These are phyloP conservation scores for Saturnispora saitoi DNA, from an alignment of 805 yeast species.

Conservation along the genomic window DNA sequence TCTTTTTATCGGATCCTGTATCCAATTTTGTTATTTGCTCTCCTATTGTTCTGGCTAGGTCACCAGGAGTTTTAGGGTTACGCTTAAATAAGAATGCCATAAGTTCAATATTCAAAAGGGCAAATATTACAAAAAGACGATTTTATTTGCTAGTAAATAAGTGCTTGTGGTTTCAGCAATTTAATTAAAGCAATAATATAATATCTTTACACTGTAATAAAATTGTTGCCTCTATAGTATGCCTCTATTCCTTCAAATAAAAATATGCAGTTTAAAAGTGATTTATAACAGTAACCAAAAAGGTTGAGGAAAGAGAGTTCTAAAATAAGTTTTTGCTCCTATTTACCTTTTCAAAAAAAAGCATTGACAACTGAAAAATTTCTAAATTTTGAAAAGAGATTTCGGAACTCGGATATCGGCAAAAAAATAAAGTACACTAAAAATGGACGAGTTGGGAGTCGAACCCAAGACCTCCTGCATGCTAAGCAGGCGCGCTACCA, in stretches of 20 bases:
- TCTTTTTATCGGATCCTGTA: constrained; percentile 30
- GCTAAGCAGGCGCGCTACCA: constrained; percentile 80
- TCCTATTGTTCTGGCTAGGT: constrained; percentile 63
- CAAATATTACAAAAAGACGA: background rate
- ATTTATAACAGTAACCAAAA: too few relatives aligned
- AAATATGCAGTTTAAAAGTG: too few relatives aligned
- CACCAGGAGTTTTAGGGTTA: constrained; percentile 84
- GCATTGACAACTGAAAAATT: too few relatives aligned
- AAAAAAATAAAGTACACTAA: background rate
- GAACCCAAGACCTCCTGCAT: constrained; percentile 61
- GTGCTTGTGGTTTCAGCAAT: too few relatives aligned
- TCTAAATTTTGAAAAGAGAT: too few relatives aligned
- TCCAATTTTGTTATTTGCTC: constrained; percentile 67
- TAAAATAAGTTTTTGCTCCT: too few relatives aligned
- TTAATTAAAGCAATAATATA: too few relatives aligned
- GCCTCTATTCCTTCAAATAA: too few relatives aligned
- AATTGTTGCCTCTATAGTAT: too few relatives aligned
- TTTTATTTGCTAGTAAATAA: background rate
- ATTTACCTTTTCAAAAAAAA: too few relatives aligned
- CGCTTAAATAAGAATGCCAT: constrained; percentile 92
- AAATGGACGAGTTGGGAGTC: constrained; percentile 35
- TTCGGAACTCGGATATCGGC: background rate
- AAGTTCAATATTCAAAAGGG: background rate
- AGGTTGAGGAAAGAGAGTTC: too few relatives aligned
- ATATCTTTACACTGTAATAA: too few relatives aligned